Evolutionary conservation across 192 early-diverging fungal genomes (phyloP), one percentile per base, ranked within the genome.

Genomic region (Spizellomyces sp.): DNA sequence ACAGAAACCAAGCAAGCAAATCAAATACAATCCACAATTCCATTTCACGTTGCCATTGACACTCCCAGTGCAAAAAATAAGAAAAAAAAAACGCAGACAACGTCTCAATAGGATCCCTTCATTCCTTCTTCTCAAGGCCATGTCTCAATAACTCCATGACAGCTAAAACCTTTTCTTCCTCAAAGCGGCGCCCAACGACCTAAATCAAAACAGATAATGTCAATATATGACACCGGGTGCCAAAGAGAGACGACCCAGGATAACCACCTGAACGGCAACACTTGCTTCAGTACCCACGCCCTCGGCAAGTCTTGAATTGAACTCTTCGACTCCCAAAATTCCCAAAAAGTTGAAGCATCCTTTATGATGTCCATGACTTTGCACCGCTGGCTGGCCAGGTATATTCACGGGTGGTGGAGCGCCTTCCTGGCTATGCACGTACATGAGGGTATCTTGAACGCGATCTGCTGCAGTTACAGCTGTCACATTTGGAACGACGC

Each of bases 141-240:
- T 50, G 0, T 17, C n/a, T 15, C n/a, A 70, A 21, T 17, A 70
- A 43, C 66, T 70, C n/a, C 69, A 70, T 69, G 9, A 48, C 64
- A 12, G 64, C 64, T 9, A 67, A 46, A 9, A 70, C 66, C 43
- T 69, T 69, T 42, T 70, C 69, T 58, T 70, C 69, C 62, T 70
- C 69, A 36, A 70, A 69, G 22, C 64, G 57, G 4, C 69, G 58
- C 2, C 69, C 66, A 21, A 70, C 69, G 9, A 70, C 64, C 69
- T 70, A 58, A 22, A 69, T 5, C n/a, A 27, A 65, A 4, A 69
- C n/a, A 15, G 41, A 22, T 15, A 62, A 62, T 36, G 61, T n/a
- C 1, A 21, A 66, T 66, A 54, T n/a, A 54, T n/a, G 50, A 4
- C 4, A 12, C 64, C 48, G 50, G 12, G 10, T 2, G 48, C 64